Base-by-base conservation (phyloP, 1,284 basidiomycete species). In the Ganoderma lingzhi region DNA sequence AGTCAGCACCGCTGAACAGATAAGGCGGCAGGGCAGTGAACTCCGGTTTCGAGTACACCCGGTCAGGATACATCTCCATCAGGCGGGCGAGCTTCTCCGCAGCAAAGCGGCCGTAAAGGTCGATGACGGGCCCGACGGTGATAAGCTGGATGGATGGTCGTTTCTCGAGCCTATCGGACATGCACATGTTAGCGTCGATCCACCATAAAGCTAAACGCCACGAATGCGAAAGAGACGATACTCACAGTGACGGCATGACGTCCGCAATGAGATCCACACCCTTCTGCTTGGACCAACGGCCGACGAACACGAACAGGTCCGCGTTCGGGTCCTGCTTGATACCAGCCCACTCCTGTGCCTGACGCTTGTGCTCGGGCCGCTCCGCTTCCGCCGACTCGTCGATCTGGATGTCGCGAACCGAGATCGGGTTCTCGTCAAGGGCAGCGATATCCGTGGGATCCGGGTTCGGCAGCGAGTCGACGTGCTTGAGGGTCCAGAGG, bases 201-300 rank as follows among this genome's bases (percentile, higher is more conserved):
- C 42, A 37, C 44, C 41, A 32, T 23, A 39, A 15, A 15, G n/a
- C 48, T 17, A 23, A 73, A 68, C 59, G 23, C 6, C 44, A 65
- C 6, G 51, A 28, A 42, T 67, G 64, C 6, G 51, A n/a, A 48
- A 67, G 64, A 62, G 63, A 56, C 15, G 6, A 17, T 6, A 87
- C 93, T 76, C 77, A 93, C 89, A 97, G 78, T 2, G 88, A 88
- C 37, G 95, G 95, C 93, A 97, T 94, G 74, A 96, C 91, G 82
- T 97, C 96, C 12, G 96, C 96, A 76, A 97, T 97, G 63, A 97
- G 84, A 83, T 97, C 96, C 39, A 97, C 95, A 80, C 95, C 96
- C 83, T 97, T 97, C 80, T 97, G 96, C 82, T 97, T 97, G 4
- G 96, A 97, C 96, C 96, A 97, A 75, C 96, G 93, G 79, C 96